Base-by-base conservation (phyloP, 23 red algal species). In the Gracilaria domingensis region DNA sequence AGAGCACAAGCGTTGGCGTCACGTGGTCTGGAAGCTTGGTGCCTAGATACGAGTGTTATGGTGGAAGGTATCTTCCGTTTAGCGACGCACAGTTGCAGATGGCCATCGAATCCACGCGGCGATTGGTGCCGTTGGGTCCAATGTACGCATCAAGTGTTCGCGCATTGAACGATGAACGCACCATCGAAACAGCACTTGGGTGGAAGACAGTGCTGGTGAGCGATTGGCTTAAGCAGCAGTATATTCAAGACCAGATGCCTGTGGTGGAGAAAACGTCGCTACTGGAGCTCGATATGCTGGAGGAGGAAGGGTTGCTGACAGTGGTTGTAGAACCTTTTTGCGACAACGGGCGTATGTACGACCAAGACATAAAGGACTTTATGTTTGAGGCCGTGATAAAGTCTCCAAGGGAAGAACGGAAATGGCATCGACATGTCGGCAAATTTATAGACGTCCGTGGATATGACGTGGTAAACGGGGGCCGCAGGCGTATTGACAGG, bases 21-120 rank as follows among this genome's bases (percentile, higher is more conserved):
- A 40, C 69, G 39, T 74, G 69, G 69, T 42, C 36, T 11, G 34
- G 37, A 3, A 17, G 17, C 69, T 74, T 74, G 66, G 66, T 71
- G 32, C 66, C 66, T 3, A 39, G 66, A 29, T 39, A 71, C 24
- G 39, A 74, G 18, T 45, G 8, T 74, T 3, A 37, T 42, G 69
- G 69, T 2, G 13, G 12, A 45, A 45, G 34, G 16, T 45, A 74
- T 74, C 69, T 71, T 37, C 59, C 59, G 21, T 4, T 67, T 4
- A 20, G 69, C 39, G 34, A 38, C 39, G 18, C 5, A 24, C 69
- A 74, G 20, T 24, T 74, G 21, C 6, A 74, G 24, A 2, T 45
- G 44, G 69, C 36, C 8, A 17, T 6, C 45, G 8, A 4, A 42
- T 74, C 45, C 69, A 24, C 6, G 36, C 1, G 37, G 12, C 69